Evolutionary conservation across 148 eudicot species (phyloP).

Genomic region (Rhododendron vialii): DNA sequence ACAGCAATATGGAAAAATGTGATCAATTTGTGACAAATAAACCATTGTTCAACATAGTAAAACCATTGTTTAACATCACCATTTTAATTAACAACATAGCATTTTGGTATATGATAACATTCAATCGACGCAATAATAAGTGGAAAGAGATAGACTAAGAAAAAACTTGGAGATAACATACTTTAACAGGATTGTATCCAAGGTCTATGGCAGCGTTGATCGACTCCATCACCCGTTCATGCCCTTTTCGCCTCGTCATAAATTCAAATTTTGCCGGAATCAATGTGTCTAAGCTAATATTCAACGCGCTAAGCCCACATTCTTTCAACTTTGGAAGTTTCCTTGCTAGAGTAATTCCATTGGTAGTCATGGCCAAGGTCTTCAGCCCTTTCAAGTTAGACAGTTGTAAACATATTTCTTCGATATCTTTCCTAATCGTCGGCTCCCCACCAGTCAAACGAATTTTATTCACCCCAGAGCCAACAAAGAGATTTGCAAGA

Average conservation of each 20-base stretch:
- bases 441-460: constrained; percentile 99
- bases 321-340: constrained; percentile 86
- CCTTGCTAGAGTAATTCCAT: constrained; percentile 72
- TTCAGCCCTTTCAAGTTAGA: constrained; percentile 73
- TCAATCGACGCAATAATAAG: neutral
- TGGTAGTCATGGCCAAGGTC: constrained; percentile 84
- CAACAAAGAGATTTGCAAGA: constrained; percentile 72
- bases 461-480: constrained; percentile 80
- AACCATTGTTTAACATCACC: neutral
- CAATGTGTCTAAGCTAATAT: constrained; percentile 88
- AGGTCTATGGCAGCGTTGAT: constrained; percentile 68
- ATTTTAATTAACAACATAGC: neutral
- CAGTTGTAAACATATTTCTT: constrained; percentile 68
- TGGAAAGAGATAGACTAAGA: neutral
- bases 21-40: neutral
- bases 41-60: neutral
- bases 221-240: constrained; percentile 78
- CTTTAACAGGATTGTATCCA: constrained; percentile 90
- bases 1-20: neutral
- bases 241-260: constrained; percentile 89
- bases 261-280: constrained; percentile 83
- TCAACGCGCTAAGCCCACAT: constrained; percentile 66
- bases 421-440: constrained; percentile 79
- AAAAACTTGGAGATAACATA: constrained; percentile 21
- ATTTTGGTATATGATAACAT: neutral